Conservation (phyloP, 805 yeast genomes). For the Candida ficus region DNA sequence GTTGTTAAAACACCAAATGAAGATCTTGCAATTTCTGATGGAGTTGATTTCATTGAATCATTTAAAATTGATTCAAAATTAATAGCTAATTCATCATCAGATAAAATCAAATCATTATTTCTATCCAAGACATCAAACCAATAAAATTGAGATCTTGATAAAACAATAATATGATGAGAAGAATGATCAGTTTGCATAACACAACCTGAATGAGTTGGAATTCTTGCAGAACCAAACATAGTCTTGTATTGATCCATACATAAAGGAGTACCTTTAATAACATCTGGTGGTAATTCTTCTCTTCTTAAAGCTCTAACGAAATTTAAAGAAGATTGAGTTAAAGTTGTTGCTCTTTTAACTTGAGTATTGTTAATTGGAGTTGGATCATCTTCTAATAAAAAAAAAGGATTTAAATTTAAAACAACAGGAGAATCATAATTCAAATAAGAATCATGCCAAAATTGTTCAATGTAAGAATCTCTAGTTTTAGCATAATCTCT, state of each 20-base stretch:
- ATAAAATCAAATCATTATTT: constrained; percentile 62
- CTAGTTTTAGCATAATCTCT: constrained; percentile 56
- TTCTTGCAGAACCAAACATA: constrained; percentile 81
- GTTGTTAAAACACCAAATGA: constrained; percentile 89
- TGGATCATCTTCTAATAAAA: constrained; percentile 87
- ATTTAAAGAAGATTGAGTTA: constrained; percentile 71
- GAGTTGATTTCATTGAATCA: constrained; percentile 54
- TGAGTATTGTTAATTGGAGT: constrained; percentile 48
- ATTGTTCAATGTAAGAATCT: constrained; percentile 84
- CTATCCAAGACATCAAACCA: constrained; percentile 91
- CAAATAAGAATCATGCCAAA: constrained; percentile 89
- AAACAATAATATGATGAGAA: constrained; percentile 75
- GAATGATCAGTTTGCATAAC: constrained; percentile 74
- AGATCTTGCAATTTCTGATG: constrained; percentile 65
- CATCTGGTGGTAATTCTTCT: constrained; percentile 69
- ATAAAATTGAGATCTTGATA: constrained; percentile 83
- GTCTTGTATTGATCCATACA: constrained; percentile 92
- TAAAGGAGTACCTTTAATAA: constrained; percentile 56
- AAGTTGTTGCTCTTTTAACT: constrained; percentile 73
- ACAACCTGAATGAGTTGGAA: constrained; percentile 80
- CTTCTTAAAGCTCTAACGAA: constrained; percentile 76
- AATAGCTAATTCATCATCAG: constrained; percentile 68
- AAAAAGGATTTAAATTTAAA: constrained; percentile 86
- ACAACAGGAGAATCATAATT: constrained; percentile 88
- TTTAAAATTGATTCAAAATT: constrained; percentile 71